phyloP scores from a whole-genome alignment of 1,284 basidiomycete species.

The Meira miltonrushii region DNA sequence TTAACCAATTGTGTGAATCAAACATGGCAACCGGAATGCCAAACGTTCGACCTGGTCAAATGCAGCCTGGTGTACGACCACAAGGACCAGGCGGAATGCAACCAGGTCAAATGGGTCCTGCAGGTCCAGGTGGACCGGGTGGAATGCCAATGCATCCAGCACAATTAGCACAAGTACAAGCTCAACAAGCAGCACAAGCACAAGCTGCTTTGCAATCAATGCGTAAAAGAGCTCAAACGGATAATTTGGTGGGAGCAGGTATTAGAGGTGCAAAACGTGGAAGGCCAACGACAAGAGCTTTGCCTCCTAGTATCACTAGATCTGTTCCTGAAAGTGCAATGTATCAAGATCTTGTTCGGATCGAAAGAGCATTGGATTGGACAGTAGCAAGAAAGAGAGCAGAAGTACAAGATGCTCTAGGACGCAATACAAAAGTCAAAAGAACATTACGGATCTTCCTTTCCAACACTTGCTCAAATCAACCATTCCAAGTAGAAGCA shows the following conservation, averaged over 20 bases:
- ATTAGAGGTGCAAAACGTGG: constrained; percentile 61
- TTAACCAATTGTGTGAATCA: neutral
- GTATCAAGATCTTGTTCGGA: constrained; percentile 77
- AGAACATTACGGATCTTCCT: constrained; percentile 80
- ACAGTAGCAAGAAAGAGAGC: constrained; percentile 82
- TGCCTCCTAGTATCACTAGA: constrained; percentile 69
- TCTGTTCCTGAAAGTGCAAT: constrained; percentile 60
- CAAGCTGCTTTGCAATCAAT: constrained; percentile 18
- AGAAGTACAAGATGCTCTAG: constrained; percentile 58
- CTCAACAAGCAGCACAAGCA: constrained; percentile 23
- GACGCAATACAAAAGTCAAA: constrained; percentile 54
- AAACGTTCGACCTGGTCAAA: too few species aligned
- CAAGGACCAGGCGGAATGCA: too few species aligned
- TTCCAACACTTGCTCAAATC: constrained; percentile 79
- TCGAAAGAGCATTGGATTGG: constrained; percentile 92
- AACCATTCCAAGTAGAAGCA: constrained; percentile 54
- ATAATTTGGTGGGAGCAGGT: constrained; percentile 20
- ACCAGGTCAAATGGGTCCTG: too few species aligned
- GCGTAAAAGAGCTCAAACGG: constrained; percentile 12
- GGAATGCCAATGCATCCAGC: constrained; percentile 9
- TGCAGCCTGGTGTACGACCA: too few species aligned
- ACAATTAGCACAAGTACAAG: constrained; percentile 32
- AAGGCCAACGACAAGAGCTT: constrained; percentile 71
- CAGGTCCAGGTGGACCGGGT: too few species aligned
- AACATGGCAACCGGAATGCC: neutral